Base-by-base conservation (phyloP, 495 filamentous ascomycete genomes). In the Neurospora sp. region DNA sequence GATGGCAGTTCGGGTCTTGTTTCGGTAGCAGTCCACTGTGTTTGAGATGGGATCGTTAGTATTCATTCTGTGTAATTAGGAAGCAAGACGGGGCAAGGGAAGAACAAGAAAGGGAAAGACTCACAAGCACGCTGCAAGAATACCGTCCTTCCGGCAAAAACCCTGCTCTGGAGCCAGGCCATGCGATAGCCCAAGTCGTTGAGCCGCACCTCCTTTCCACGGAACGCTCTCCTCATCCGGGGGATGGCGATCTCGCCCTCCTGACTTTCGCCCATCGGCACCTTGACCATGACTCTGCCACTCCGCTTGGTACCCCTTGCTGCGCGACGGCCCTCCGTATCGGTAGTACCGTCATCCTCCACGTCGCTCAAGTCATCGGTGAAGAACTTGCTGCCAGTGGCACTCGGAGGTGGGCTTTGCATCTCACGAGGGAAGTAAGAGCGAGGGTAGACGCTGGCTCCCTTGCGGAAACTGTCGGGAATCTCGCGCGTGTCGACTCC, bases 151-250 rank as follows among this genome's bases (percentile, higher is more conserved):
- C 89, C 91, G 18, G 92, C 88, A 83, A 98, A 98, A 2, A 93
- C 90, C 61, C 94, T 86, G 78, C 93, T 94, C 82, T 97, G 94
- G 69, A 92, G 89, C 96, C 96, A 99, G 59, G 91, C 93, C 90
- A 99, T 96, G 18, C 95, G 88, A 77, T 96, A 98, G 0, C 94
- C 96, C 68, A 98, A 80, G 78, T 98, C 94, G 77, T 99, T 99
- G 74, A 99, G 79, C 69, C 91, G 84, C 5, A 94, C 88, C 78
- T 99, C 95, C 81, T 93, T 94, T 53, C 84, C 88, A 69, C 92
- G 88, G 70, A 88, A 87, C 53, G 85, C 82, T 71, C 86, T 86
- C 22, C 89, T 89, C 74, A 94, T 86, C 59, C 89, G 85, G 27
- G 95, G 94, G 27, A 95, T 90, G 0, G 89, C 87, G 44, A 96